phyloP scores from a whole-genome alignment of 108 stramenopile species.

The Pseudonitzschia pungens region DNA sequence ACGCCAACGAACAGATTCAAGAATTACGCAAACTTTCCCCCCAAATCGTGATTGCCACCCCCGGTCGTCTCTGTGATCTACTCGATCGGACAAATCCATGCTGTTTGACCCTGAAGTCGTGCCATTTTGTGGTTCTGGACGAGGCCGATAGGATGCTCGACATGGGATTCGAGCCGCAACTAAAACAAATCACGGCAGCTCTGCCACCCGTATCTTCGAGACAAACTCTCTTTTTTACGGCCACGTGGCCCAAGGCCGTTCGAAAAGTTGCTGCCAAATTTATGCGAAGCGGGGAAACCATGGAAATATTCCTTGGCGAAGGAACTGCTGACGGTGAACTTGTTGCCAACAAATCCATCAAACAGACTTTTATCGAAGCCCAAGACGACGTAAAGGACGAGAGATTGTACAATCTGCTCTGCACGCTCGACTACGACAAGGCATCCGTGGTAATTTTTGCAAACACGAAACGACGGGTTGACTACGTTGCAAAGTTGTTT shows the following conservation, averaged over 20 bases:
- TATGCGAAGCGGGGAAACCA: constrained; percentile 90
- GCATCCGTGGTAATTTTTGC: constrained; percentile 99
- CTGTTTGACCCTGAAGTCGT: constrained; percentile 87
- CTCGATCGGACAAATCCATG: constrained; percentile 89
- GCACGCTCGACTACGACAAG: constrained; percentile 93
- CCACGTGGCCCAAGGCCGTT: constrained; percentile 98
- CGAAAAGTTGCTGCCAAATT: constrained; percentile 95
- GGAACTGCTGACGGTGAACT: constrained; percentile 48
- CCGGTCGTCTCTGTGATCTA: constrained; percentile 97
- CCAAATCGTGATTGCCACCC: constrained; percentile 95
- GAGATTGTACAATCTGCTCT: constrained; percentile 95
- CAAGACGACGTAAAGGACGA: constrained; percentile 95
- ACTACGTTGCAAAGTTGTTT: constrained; percentile 95
- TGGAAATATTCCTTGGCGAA: constrained; percentile 47
- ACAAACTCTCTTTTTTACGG: constrained; percentile 98
- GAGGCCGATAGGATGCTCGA: constrained; percentile 99
- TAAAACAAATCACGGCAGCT: constrained; percentile 90
- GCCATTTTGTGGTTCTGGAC: constrained; percentile 90
- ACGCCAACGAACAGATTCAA: constrained; percentile 94
- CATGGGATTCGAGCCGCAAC: constrained; percentile 98
- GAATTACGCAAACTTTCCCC: constrained; percentile 89
- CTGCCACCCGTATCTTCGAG: constrained; percentile 86
- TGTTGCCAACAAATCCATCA: constrained; percentile 92
- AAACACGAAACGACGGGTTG: constrained; percentile 86
- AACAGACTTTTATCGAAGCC: constrained; percentile 97